A percentile compares a stretch with the other conserved stretches of the same genome.
phyloP scores from a whole-genome alignment of 2,329 filamentous ascomycete genomes.

The Phoma sp. region DNA sequence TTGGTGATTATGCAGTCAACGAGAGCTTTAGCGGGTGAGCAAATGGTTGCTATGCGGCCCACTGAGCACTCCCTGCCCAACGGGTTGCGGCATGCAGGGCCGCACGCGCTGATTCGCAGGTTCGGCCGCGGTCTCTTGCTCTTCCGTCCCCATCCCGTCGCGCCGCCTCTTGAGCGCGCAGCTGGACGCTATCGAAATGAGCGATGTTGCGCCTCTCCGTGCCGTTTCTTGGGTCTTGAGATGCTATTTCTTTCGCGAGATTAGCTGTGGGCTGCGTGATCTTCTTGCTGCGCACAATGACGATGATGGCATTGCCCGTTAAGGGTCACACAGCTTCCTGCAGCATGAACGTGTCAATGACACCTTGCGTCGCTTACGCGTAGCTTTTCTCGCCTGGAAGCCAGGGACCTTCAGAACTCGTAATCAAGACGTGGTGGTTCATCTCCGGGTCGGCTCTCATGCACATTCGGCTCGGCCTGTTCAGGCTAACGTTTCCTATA shows the following conservation, averaged over 20 bases:
- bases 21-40: slow-evolving; percentile 3
- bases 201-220: slow-evolving; percentile 1
- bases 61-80: slow-evolving; percentile 8
- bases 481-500: not conserved
- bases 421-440: not conserved
- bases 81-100: slow-evolving; percentile 9
- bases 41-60: slow-evolving; percentile 7
- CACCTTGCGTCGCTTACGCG: slow-evolving; percentile 12
- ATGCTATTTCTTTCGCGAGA: not conserved
- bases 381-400: not conserved
- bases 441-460: slow-evolving; percentile 9
- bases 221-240: not conserved
- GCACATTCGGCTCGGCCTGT: slow-evolving; percentile 1
- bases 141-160: slow-evolving; percentile 12
- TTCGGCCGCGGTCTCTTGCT: slow-evolving; percentile 5
- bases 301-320: not conserved
- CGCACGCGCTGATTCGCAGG: slow-evolving; percentile 15
- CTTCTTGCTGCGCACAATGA: not conserved
- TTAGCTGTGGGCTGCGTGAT: no score
- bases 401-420: not conserved
- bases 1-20: slow-evolving; percentile 7
- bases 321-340: slow-evolving; percentile 4
- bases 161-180: slow-evolving; percentile 4
- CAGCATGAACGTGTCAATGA: slow-evolving; percentile 7
- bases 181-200: slow-evolving; percentile 16